Conservation (phyloP, 805 yeast genomes). For the Metschnikowia dekortorum region DNA sequence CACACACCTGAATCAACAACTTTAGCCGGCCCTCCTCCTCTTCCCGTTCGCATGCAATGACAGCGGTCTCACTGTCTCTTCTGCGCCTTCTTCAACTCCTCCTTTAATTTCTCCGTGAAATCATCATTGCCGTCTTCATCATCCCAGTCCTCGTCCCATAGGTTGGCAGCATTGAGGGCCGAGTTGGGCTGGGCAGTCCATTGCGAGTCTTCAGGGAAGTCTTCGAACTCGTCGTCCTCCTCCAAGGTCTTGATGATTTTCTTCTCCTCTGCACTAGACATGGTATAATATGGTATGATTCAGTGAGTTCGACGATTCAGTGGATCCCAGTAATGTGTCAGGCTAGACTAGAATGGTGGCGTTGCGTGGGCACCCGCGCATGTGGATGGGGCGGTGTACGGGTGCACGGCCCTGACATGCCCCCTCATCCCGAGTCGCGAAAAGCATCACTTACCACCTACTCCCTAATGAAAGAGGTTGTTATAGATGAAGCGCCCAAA, state of each 20-base stretch:
- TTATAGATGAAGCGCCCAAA: conserved; percentile 82
- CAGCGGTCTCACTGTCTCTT: conserved; percentile 2
- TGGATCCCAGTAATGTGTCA: neutral
- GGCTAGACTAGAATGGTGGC: neutral
- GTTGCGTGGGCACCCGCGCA: neutral
- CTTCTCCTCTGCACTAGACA: conserved; percentile 22
- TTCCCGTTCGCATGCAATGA: too few species aligned
- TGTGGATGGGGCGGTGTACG: neutral
- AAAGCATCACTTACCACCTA: neutral
- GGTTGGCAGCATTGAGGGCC: conserved; percentile 50
- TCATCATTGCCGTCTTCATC: conserved; percentile 92
- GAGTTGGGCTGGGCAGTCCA: conserved; percentile 63
- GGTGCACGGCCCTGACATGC: neutral
- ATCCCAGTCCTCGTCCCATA: conserved; percentile 98
- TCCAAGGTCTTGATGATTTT: conserved; percentile 68
- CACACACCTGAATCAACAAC: too few species aligned
- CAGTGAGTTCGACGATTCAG: neutral
- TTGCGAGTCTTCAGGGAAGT: conserved; percentile 80
- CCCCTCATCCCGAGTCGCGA: neutral
- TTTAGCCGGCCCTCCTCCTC: neutral
- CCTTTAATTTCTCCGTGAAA: conserved; percentile 69
- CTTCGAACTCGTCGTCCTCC: conserved; percentile 97
- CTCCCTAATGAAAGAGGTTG: conserved; percentile 41
- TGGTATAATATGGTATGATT: neutral
- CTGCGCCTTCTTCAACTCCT: conserved; percentile 30